phyloP scores from a whole-genome alignment of 495 filamentous ascomycete species.

The Rostrohypoxylon terebratum region DNA sequence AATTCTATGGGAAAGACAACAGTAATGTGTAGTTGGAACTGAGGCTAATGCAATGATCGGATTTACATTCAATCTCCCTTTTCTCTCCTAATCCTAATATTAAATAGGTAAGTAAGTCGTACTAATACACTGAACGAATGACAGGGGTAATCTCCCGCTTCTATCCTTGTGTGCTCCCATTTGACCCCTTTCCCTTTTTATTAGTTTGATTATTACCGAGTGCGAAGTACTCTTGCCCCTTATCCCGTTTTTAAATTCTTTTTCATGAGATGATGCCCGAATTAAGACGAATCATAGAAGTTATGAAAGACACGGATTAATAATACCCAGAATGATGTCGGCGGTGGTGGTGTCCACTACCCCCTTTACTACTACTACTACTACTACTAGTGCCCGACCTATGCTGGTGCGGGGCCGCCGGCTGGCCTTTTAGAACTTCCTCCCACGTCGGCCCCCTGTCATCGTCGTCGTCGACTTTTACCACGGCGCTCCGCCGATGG shows the following conservation, averaged over 20 bases:
- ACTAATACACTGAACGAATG: constrained; percentile 17
- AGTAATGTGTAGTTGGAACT: constrained; percentile 5
- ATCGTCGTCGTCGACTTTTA: constrained; percentile 24
- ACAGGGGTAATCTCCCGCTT: background rate
- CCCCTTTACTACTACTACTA: constrained; percentile 13
- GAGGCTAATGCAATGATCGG: background rate
- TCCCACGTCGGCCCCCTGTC: constrained; percentile 48
- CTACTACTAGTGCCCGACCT: constrained; percentile 15
- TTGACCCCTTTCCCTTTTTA: background rate
- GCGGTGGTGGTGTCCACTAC: constrained; percentile 12
- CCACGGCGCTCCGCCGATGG: constrained; percentile 13
- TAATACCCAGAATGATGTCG: constrained; percentile 22
- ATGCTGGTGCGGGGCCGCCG: constrained; percentile 17
- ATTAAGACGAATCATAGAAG: background rate
- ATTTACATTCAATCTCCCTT: constrained; percentile 6
- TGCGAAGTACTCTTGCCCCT: background rate
- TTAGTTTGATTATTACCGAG: background rate
- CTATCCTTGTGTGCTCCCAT: background rate
- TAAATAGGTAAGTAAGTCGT: constrained; percentile 1
- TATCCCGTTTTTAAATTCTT: background rate
- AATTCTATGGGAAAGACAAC: background rate
- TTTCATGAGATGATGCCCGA: background rate
- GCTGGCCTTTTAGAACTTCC: constrained; percentile 35
- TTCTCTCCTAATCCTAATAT: background rate
- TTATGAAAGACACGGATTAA: background rate